phyloP scores from a whole-genome alignment of 1,139 yeast genomes.

The Debaryomyces sp. region DNA sequence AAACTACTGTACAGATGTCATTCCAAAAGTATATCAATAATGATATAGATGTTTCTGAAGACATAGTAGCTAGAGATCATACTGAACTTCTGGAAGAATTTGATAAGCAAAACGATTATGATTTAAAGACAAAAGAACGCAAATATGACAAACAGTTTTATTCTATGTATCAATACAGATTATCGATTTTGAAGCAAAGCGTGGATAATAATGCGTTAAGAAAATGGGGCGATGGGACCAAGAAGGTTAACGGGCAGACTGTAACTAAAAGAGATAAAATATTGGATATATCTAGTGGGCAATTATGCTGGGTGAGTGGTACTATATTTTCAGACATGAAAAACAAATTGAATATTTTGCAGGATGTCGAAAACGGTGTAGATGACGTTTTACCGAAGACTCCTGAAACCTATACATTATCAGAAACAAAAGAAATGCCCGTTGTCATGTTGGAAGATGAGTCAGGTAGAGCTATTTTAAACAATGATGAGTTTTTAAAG shows the following conservation, averaged over 20 bases:
- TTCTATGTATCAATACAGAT: conserved; percentile 68
- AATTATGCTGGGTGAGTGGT: conserved; percentile 88
- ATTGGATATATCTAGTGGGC: conserved; percentile 69
- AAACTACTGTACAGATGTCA: neutral
- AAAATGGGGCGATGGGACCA: conserved; percentile 52
- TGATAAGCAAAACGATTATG: conserved; percentile 21
- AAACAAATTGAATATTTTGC: conserved; percentile 80
- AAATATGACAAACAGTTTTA: conserved; percentile 74
- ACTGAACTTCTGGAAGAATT: conserved; percentile 10
- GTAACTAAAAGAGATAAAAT: conserved; percentile 59
- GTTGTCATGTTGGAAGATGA: conserved; percentile 89
- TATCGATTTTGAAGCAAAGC: conserved; percentile 55
- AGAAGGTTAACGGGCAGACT: conserved; percentile 34
- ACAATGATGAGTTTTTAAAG: conserved; percentile 59
- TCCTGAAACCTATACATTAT: conserved; percentile 30
- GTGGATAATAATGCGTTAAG: conserved; percentile 48
- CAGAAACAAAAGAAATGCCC: conserved; percentile 27
- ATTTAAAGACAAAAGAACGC: conserved; percentile 32
- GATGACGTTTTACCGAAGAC: conserved; percentile 53
- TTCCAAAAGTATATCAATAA: conserved; percentile 12
- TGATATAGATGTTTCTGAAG: conserved; percentile 1
- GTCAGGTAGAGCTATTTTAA: conserved; percentile 79
- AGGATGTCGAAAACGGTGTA: conserved; percentile 68
- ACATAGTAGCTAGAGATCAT: neutral
- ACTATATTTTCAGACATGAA: conserved; percentile 84